phyloP scores from a whole-genome alignment of 2,329 filamentous ascomycete genomes.

The Amauroascus verrucosus region DNA sequence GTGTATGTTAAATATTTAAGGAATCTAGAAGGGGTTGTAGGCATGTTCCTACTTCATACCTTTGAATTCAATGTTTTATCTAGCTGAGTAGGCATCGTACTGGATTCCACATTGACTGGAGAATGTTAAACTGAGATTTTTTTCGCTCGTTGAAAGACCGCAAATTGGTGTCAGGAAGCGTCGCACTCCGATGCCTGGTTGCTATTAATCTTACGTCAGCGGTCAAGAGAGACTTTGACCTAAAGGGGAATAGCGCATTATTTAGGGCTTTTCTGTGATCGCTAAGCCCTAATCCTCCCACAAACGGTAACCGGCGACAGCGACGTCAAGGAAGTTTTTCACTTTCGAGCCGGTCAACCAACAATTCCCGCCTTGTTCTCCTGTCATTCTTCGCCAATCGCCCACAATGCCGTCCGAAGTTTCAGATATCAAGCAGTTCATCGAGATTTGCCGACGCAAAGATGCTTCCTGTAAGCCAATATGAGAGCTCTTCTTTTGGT shows the following conservation, averaged over 20 bases:
- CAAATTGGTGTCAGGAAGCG: too few species aligned
- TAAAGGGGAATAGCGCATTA: not conserved
- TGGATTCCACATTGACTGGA: too few species aligned
- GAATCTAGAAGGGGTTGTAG: not conserved
- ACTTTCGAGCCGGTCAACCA: too few species aligned
- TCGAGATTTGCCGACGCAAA: constrained; percentile 99
- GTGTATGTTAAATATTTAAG: not conserved
- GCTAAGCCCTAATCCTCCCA: constrained; percentile 22
- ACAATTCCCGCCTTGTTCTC: not conserved
- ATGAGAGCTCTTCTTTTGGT: not conserved
- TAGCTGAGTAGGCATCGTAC: constrained; percentile 59
- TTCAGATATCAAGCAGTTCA: constrained; percentile 99
- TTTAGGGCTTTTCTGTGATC: constrained; percentile 17
- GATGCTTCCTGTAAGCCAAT: constrained; percentile 79
- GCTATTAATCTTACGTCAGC: not conserved
- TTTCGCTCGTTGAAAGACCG: too few species aligned
- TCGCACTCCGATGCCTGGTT: not conserved
- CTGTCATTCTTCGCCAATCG: constrained; percentile 8
- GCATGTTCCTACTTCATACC: constrained; percentile 42
- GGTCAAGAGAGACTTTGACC: not conserved
- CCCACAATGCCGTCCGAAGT: constrained; percentile 94
- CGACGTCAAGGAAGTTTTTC: constrained; percentile 13
- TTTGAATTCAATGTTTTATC: constrained; percentile 61
- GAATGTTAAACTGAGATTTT: too few species aligned
- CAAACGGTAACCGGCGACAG: constrained; percentile 12